phyloP scores from a whole-genome alignment of 768 basidiomycete genomes.

The Suillus ampliporus region DNA sequence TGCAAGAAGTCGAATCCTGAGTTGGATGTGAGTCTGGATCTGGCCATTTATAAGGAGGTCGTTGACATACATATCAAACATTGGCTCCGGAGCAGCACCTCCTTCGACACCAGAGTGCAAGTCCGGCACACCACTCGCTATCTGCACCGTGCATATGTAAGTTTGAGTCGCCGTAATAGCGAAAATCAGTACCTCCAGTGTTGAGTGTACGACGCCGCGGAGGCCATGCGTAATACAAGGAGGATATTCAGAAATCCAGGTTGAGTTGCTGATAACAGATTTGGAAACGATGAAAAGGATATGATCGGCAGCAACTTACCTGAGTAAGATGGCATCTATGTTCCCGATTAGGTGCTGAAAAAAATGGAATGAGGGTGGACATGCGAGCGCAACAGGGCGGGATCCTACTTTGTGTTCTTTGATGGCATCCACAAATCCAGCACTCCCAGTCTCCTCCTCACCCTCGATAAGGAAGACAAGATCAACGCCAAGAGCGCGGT shows the following conservation, averaged over 20 bases:
- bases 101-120: slow-evolving; percentile 95
- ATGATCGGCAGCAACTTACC: slow-evolving; percentile 46
- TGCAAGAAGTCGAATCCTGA: slow-evolving; percentile 79
- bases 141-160: slow-evolving; percentile 42
- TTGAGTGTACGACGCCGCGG: slow-evolving; percentile 91
- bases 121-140: slow-evolving; percentile 76
- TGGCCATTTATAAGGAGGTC: background rate
- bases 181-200: slow-evolving; percentile 59
- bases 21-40: background rate
- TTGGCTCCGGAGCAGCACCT: slow-evolving; percentile 85
- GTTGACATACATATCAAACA: slow-evolving; percentile 81
- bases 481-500: slow-evolving; percentile 80
- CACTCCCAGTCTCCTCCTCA: slow-evolving; percentile 94
- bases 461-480: slow-evolving; percentile 93
- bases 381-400: background rate
- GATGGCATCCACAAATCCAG: slow-evolving; percentile 83
- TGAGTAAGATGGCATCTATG: slow-evolving; percentile 89
- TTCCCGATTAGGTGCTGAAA: slow-evolving; percentile 78
- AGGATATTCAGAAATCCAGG: slow-evolving; percentile 91
- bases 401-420: slow-evolving; percentile 67
- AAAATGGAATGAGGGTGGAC: slow-evolving; percentile 10
- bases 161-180: background rate
- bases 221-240: slow-evolving; percentile 97
- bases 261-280: slow-evolving; percentile 74
- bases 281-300: background rate